Base-by-base conservation (phyloP, 1,284 basidiomycete species). In the Moniliella sp. region DNA sequence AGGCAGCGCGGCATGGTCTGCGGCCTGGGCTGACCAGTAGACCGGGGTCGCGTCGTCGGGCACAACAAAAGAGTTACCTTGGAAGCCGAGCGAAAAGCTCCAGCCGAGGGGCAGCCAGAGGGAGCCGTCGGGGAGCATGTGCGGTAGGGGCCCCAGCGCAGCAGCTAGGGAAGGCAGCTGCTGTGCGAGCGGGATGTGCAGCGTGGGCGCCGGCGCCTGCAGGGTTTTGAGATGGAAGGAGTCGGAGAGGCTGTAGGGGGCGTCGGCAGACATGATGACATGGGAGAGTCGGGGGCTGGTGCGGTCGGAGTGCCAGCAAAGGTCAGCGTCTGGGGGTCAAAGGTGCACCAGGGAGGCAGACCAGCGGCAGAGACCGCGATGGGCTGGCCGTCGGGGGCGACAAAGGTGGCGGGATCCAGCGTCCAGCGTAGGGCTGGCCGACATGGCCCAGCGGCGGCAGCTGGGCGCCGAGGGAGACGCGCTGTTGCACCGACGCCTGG, bases 1-100 rank as follows among this genome's bases (percentile, higher is more conserved):
- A 0, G 83, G 84, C 25, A 84, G 64, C 2, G 68, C 65, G 0
- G 71, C 69, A 3, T 78, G 75, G 43, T 81, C 72, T 0, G 65
- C 64, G 42, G 72, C 69, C 17, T 69, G 65, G 5, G 74, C 74
- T 4, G 69, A 67, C 50, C 82, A 84, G 57, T 64, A 78, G 10
- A 86, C 61, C 8, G 7, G 8, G 15, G 41, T 36, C 31, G 53
- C 40, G 25, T 48, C 44, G 15, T 45, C 31, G 4, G 62, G 52
- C 19, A 68, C 63, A 1, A 52, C 50, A 56, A 75, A 78, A 1
- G 78, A 83, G 31, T 70, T 65, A 38, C 70, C 66, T 26, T 73
- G 64, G 48, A 91, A 74, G 8, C 84, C 86, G 35, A 93, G 69
- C 47, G 79, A 83, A 62, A 88, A 93, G 0, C 79, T 82, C 82